These are phyloP conservation scores for Fusarium transvaalense DNA, from an alignment of 2,329 filamentous ascomycete genomes.

Conservation along the genomic window DNA sequence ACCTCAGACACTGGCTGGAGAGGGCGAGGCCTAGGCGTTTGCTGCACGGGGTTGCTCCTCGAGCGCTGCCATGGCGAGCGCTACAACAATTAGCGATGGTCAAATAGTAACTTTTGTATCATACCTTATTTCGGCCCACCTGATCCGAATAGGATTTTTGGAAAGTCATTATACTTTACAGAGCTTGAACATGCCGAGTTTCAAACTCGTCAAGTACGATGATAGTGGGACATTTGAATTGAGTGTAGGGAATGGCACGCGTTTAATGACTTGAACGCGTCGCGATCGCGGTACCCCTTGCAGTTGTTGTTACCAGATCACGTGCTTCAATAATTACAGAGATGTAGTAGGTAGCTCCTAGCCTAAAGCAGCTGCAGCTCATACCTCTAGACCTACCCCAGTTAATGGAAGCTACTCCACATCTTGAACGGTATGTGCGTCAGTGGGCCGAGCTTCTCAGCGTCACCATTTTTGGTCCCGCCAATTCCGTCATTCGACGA, in stretches of 20 bases:
- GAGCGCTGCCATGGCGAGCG: constrained; percentile 66
- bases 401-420: constrained; percentile 13
- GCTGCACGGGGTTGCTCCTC: constrained; percentile 62
- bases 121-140: constrained; percentile 52
- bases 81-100: constrained; percentile 47
- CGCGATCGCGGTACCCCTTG: constrained; percentile 38
- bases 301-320: constrained; percentile 38
- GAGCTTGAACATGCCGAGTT: constrained; percentile 32
- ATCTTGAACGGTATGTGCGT: constrained; percentile 20
- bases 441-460: constrained; percentile 34
- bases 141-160: constrained; percentile 59
- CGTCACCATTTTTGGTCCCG: constrained; percentile 44
- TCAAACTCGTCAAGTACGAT: constrained; percentile 34
- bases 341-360: not conserved
- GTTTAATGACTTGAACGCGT: constrained; percentile 48
- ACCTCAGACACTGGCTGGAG: constrained; percentile 66
- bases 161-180: constrained; percentile 53
- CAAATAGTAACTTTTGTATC: constrained; percentile 7
- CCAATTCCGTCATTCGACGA: constrained; percentile 38
- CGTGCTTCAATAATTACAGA: constrained; percentile 47
- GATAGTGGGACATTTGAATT: constrained; percentile 31
- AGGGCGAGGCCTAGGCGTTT: constrained; percentile 54
- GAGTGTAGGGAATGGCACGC: constrained; percentile 37
- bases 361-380: too few relatives aligned
- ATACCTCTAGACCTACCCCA: constrained; percentile 3